Evolutionary conservation across 192 early-diverging fungal genomes (phyloP).

Genomic region (Cladochytrium replicatum): DNA sequence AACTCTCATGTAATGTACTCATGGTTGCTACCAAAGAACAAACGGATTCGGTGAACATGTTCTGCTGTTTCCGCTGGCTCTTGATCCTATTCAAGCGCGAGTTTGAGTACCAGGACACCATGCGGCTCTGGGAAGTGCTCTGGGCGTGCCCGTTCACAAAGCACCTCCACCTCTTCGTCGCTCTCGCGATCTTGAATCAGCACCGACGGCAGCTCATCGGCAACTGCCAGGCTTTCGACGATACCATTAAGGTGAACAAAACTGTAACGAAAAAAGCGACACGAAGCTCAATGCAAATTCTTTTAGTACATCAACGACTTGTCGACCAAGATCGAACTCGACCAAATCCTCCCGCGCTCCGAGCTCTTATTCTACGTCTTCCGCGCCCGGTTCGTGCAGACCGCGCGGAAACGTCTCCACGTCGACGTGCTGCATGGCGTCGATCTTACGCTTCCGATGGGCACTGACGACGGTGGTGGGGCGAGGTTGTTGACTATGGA

Average conservation of each 20-base stretch:
- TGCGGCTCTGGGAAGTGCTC: slow-evolving; percentile 83
- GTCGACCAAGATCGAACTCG: slow-evolving; percentile 53
- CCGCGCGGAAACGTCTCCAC: slow-evolving; percentile 14
- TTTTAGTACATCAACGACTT: slow-evolving; percentile 77
- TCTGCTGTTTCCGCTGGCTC: slow-evolving; percentile 98
- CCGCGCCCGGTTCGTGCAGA: slow-evolving; percentile 8
- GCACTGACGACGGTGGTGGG: too few species aligned
- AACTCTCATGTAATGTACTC: too few species aligned
- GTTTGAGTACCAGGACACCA: slow-evolving; percentile 75
- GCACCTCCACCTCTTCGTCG: slow-evolving; percentile 88
- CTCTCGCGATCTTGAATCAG: slow-evolving; percentile 87
- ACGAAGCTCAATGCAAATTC: neutral
- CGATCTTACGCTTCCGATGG: slow-evolving; percentile 7
- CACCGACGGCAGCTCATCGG: slow-evolving; percentile 72
- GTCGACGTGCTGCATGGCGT: slow-evolving; percentile 8
- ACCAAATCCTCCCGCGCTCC: slow-evolving; percentile 21
- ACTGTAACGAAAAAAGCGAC: neutral
- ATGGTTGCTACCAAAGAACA: slow-evolving; percentile 29
- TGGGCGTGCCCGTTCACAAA: slow-evolving; percentile 49
- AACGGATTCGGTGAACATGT: slow-evolving; percentile 82
- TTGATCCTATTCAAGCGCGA: slow-evolving; percentile 96
- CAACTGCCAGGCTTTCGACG: slow-evolving; percentile 76
- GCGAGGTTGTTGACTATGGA: too few species aligned
- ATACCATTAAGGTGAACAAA: slow-evolving; percentile 68
- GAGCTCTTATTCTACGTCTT: slow-evolving; percentile 36